phyloP scores from a whole-genome alignment of 257 asterid species.

The Solanum ossicruentum region DNA sequence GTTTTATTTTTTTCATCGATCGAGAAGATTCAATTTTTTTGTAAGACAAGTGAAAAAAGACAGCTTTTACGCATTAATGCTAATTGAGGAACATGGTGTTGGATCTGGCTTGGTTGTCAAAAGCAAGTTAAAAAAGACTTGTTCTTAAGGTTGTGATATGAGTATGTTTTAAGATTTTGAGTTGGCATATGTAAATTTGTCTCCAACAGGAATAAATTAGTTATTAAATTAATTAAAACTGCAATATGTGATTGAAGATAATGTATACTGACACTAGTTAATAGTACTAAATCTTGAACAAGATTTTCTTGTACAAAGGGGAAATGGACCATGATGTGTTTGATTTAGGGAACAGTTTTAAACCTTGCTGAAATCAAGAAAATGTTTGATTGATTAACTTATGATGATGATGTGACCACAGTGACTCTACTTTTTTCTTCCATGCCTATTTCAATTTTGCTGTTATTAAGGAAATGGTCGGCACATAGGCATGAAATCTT shows the following conservation, averaged over 20 bases:
- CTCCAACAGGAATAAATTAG: not conserved
- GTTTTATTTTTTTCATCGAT: not conserved
- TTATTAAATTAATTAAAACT: not conserved
- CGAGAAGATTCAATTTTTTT: not conserved
- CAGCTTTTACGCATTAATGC: not conserved
- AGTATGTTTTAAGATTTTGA: conserved; percentile 23
- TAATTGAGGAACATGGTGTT: not conserved
- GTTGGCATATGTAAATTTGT: conserved; percentile 13
- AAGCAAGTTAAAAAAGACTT: not conserved
- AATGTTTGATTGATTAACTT: conserved; percentile 7
- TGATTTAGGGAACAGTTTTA: conserved; percentile 15
- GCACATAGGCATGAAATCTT: not conserved
- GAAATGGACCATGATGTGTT: conserved; percentile 19
- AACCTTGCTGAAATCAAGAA: conserved; percentile 26
- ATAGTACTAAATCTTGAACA: not conserved
- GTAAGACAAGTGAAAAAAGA: not conserved
- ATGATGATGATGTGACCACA: conserved; percentile 3
- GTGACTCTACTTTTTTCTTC: conserved; percentile 2
- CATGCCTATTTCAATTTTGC: conserved; percentile 10
- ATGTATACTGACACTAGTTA: not conserved
- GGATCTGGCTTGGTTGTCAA: conserved; percentile 18
- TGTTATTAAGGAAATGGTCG: conserved; percentile 33
- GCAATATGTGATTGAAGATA: not conserved
- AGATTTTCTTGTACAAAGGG: not conserved
- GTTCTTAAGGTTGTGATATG: conserved; percentile 3